Evolutionary conservation across 352 stramenopile genomes (phyloP).

Genomic region (Phytophthora crassamura): DNA sequence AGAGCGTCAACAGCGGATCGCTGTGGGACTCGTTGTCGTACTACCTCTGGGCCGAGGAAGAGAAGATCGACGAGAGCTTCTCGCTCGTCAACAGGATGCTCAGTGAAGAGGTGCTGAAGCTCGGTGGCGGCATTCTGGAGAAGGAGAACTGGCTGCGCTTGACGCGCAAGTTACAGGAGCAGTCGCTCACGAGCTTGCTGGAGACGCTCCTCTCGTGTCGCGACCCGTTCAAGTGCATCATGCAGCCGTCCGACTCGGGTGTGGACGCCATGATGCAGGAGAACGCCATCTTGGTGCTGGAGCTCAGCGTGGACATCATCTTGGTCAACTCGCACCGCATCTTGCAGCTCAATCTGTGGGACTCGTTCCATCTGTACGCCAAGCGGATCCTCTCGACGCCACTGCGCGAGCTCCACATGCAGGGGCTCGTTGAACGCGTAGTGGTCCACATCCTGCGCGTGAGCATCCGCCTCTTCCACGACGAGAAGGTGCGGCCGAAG

Average conservation of each 20-base stretch:
- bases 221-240: conserved; percentile 82
- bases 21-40: conserved; percentile 86
- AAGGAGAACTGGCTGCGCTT: conserved; percentile 90
- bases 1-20: conserved; percentile 52
- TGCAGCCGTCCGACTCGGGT: conserved; percentile 55
- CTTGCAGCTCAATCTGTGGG: conserved; percentile 74
- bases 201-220: conserved; percentile 79
- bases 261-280: conserved; percentile 90
- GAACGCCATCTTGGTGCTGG: conserved; percentile 88
- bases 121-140: conserved; percentile 79
- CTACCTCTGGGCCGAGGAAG: conserved; percentile 86
- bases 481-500: conserved; percentile 81
- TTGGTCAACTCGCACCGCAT: conserved; percentile 87
- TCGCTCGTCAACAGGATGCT: conserved; percentile 84
- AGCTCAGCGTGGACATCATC: conserved; percentile 86
- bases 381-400: conserved; percentile 79
- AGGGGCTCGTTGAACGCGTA: conserved; percentile 81
- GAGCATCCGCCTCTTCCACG: conserved; percentile 88
- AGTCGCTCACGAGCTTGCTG: conserved; percentile 66
- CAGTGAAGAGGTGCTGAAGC: conserved; percentile 71
- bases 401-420: conserved; percentile 77
- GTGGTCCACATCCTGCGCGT: conserved; percentile 88
- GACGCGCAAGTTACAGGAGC: conserved; percentile 76
- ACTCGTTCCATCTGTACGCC: conserved; percentile 82
- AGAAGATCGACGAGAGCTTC: conserved; percentile 81